phyloP scores from a whole-genome alignment of 129 eudicot species.

The Rutidosis leptorrhynchoides region DNA sequence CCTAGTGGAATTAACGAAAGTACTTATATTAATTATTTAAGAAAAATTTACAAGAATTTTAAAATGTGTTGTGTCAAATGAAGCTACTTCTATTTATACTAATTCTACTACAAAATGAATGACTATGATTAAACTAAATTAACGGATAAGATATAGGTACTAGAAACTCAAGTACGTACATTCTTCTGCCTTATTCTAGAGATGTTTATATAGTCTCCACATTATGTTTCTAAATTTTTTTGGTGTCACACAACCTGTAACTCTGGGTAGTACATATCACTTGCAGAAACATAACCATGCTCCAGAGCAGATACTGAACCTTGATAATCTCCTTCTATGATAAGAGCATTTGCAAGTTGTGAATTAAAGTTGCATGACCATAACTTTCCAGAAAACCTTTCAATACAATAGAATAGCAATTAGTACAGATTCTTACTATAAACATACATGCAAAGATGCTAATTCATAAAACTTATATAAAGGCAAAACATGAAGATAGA shows the following conservation, averaged over 20 bases:
- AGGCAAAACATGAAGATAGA: not conserved
- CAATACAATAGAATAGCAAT: slow-evolving; percentile 25
- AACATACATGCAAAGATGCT: slow-evolving; percentile 2
- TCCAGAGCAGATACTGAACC: slow-evolving; percentile 72
- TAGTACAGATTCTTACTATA: slow-evolving; percentile 2
- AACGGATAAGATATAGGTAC: too few species aligned
- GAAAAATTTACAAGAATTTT: too few species aligned
- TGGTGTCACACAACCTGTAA: slow-evolving; percentile 79
- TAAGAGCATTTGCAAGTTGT: slow-evolving; percentile 93
- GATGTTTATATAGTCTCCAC: too few species aligned
- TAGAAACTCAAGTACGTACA: too few species aligned
- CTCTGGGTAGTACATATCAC: slow-evolving; percentile 79
- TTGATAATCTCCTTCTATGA: slow-evolving; percentile 82
- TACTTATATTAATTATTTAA: too few species aligned
- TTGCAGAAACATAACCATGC: slow-evolving; percentile 59
- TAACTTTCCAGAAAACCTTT: slow-evolving; percentile 85
- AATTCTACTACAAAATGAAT: too few species aligned
- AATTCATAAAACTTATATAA: not conserved
- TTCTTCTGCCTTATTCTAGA: too few species aligned
- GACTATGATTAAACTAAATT: too few species aligned
- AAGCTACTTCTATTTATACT: too few species aligned
- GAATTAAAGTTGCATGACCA: slow-evolving; percentile 98
- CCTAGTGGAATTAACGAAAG: too few species aligned
- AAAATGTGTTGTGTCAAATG: too few species aligned
- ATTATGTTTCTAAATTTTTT: too few species aligned